Base-by-base conservation (phyloP, 2,329 filamentous ascomycete genomes). In the Akanthomyces dipterigenus region DNA sequence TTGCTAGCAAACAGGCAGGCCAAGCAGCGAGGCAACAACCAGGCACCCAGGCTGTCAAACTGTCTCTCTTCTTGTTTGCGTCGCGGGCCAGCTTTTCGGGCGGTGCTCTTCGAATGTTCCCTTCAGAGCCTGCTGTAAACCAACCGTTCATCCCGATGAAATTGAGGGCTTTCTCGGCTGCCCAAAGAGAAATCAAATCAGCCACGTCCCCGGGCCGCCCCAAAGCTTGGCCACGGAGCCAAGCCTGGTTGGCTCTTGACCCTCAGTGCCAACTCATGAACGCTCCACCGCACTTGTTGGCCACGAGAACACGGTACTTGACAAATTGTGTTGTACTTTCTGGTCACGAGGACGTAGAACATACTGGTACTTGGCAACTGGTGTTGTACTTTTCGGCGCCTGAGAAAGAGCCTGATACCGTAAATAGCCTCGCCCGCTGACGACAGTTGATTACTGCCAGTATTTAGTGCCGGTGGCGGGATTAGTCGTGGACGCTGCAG, bases 171-270 rank as follows among this genome's bases (percentile, higher is more conserved):
- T 3, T 3, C 11, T 36, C 34, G 8, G 8, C 34, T 36, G 9
- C 34, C 34, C 34, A 36, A 31, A 31, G 28, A 31, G 28, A 31
- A 36, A 36, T 36, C 11, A 36, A 36, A 9, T 36, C 34, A 11
- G 9, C 9, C 43, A 46, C 43, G 3, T 22, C 43, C n/a, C n/a
- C n/a, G 43, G 6, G 28, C 54, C 40, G 40, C 40, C 42, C 34
- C 8, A 36, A 58, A 58, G 55, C 55, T 58, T 50, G 55, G 55
- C 45, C 36, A 31, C 34, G 6, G 11, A 50, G 55, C 55, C 55
- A 58, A 58, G 46, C 45, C 46, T 34, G 22, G 40, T 46, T 34
- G 26, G 54, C 42, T n/a, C 26, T 53, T 3, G 28, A 28, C 50
- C 22, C 50, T 42, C 40, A 26, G n/a, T 26, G 43, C 55, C 55